Base-by-base conservation (phyloP, 805 yeast species). In the Komagataella pastoris region DNA sequence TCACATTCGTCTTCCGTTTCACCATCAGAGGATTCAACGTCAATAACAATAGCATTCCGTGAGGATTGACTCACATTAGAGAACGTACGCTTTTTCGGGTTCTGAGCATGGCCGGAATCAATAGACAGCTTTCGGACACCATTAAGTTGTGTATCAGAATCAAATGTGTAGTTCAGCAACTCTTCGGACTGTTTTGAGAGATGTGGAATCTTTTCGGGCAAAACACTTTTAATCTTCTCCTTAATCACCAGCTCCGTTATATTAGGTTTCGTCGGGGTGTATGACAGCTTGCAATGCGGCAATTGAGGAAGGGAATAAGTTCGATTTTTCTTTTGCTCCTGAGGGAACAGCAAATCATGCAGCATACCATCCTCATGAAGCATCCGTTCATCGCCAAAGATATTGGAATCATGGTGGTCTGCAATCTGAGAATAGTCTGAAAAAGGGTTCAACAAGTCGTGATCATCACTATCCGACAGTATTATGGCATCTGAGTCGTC, bases 271-370 rank as follows among this genome's bases (percentile, higher is more conserved):
- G 47, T 21, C 1, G 68, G 69, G 43, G 56, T 57, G 54, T 77
- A 77, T 2, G 64, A 54, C 17, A 77, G 62, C 53, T 68, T 72
- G 2, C 80, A 69, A 51, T 76, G 68, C 0, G 80, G 74, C 19
- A 78, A 57, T 57, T 78, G 83, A 4, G 83, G 83, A 48, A 77
- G 56, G 0, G 81, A 76, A 46, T 75, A 73, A 0, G 81, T 76
- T 59, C 81, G 65, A 55, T 72, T 71, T 54, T 74, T 75, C 57
- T 51, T 50, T 10, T 30, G 40, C 14, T 30, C 40, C 40, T 30
- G 40, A 30, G 40, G 40, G 40, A 30, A 30, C 8, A 30, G 14
- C 40, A 30, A 30, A 14, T 30, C 40, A 30, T 30, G 40, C 7
- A 30, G 40, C 40, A 30, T 30, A 30, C 40, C 40, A 30, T 30